Evolutionary conservation across 345 rosid species (phyloP).

Genomic region (Stellera chamaejasme): DNA sequence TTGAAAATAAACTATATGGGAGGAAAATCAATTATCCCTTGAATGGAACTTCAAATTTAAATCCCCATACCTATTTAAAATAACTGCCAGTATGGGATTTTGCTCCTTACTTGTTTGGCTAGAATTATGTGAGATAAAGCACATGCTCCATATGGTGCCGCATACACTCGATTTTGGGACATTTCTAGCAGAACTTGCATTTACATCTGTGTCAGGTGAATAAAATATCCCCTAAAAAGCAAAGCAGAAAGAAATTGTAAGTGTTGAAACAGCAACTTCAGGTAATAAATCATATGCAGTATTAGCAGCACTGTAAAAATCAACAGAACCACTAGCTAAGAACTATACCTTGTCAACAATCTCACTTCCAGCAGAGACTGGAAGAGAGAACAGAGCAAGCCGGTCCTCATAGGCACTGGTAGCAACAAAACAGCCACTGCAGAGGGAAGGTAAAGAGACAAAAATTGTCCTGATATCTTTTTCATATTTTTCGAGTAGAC

Average conservation of each 20-base stretch:
- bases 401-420: constrained; percentile 78
- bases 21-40: constrained; percentile 6
- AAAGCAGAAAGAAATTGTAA: constrained; percentile 13
- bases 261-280: constrained; percentile 5
- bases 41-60: constrained; percentile 19
- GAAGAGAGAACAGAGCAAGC: constrained; percentile 74
- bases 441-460: constrained; percentile 13
- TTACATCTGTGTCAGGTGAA: constrained; percentile 64
- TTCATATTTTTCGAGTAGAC: not conserved
- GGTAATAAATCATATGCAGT: not conserved
- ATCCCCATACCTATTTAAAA: constrained; percentile 70
- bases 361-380: constrained; percentile 50
- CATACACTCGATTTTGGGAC: constrained; percentile 27
- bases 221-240: constrained; percentile 56
- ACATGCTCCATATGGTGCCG: constrained; percentile 99
- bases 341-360: constrained; percentile 57
- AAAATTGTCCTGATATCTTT: constrained; percentile 1
- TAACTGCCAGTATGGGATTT: constrained; percentile 76
- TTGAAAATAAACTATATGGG: not conserved
- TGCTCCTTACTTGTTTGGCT: constrained; percentile 49
- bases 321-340: constrained; percentile 11
- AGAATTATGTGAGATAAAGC: constrained; percentile 64
- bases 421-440: constrained; percentile 79
- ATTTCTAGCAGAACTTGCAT: constrained; percentile 30
- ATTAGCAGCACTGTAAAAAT: constrained; percentile 3